These are phyloP conservation scores for Coemansia nantahalensis DNA, from an alignment of 192 early-diverging fungal genomes.

Conservation along the genomic window DNA sequence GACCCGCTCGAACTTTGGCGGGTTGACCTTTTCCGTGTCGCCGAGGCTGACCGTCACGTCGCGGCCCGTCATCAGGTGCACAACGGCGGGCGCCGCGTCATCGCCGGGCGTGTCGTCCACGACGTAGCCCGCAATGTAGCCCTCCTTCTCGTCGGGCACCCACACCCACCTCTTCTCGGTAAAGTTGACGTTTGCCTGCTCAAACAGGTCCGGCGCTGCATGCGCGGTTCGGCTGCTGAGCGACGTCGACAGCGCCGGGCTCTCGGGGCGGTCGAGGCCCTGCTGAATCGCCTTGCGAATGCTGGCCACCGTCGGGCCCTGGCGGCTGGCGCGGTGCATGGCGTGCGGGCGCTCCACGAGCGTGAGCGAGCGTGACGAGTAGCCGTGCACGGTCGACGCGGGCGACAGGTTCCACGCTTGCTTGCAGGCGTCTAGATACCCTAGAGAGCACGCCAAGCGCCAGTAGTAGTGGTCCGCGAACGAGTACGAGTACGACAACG, in stretches of 20 bases:
- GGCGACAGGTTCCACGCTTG: constrained; percentile 14
- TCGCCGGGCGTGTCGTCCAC: constrained; percentile 59
- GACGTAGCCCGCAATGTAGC: constrained; percentile 85
- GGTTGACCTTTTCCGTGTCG: constrained; percentile 95
- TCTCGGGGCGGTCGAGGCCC: constrained; percentile 46
- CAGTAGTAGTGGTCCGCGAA: constrained; percentile 19
- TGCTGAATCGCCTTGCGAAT: constrained; percentile 53
- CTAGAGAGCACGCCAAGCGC: constrained; percentile 22
- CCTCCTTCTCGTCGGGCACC: constrained; percentile 90
- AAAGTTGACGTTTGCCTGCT: constrained; percentile 68
- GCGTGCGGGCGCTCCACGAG: neutral
- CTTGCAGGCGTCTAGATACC: constrained; percentile 25
- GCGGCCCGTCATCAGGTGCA: constrained; percentile 75
- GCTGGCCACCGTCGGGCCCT: constrained; percentile 53
- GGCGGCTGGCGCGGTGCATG: constrained; percentile 8
- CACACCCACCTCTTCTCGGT: constrained; percentile 98
- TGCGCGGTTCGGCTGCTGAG: constrained; percentile 40
- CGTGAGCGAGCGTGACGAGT: constrained; percentile 1
- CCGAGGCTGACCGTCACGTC: constrained; percentile 72
- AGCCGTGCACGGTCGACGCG: constrained; percentile 6
- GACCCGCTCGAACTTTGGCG: constrained; percentile 97
- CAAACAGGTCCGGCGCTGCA: constrained; percentile 48
- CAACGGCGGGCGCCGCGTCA: constrained; percentile 59
- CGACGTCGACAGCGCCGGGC: constrained; percentile 28
- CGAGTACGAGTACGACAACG: constrained; percentile 22